Conservation (phyloP, 225 moss, liverwort and hornwort species). For the Takakia lepidozioides region DNA sequence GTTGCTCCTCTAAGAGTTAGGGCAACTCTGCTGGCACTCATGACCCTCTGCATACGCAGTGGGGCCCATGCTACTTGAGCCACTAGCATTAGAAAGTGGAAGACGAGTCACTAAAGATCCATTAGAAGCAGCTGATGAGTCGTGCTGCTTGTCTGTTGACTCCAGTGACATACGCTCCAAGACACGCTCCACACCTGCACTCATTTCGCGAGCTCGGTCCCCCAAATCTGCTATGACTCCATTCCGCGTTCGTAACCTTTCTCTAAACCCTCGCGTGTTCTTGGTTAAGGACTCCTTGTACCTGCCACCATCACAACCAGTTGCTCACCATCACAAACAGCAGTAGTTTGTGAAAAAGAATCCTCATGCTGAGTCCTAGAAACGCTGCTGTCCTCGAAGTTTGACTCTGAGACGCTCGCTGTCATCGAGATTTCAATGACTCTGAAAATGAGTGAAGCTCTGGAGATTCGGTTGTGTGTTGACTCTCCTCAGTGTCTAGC, state of each 20-base stretch:
- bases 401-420: no score
- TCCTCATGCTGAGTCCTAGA: no score
- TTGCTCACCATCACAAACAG: no score
- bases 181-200: constrained; percentile 64
- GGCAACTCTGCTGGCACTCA: no score
- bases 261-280: constrained; percentile 58
- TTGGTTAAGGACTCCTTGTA: constrained; percentile 72
- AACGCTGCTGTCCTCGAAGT: no score
- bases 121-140: constrained; percentile 15
- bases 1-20: no score
- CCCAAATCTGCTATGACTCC: constrained; percentile 63
- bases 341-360: no score
- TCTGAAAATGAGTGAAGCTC: constrained; percentile 48
- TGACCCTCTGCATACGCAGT: no score
- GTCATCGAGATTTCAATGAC: constrained; percentile 62
- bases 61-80: no score
- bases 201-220: constrained; percentile 56
- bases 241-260: constrained; percentile 59
- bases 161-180: constrained; percentile 66
- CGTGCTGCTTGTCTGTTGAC: constrained; percentile 32
- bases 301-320: constrained; percentile 10
- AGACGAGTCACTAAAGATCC: constrained; percentile 15
- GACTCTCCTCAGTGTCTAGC: constrained; percentile 30
- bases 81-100: no score
- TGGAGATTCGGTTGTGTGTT: constrained; percentile 46